Base-by-base conservation (phyloP, 805 yeast genomes). In the Ogataea siamensis region DNA sequence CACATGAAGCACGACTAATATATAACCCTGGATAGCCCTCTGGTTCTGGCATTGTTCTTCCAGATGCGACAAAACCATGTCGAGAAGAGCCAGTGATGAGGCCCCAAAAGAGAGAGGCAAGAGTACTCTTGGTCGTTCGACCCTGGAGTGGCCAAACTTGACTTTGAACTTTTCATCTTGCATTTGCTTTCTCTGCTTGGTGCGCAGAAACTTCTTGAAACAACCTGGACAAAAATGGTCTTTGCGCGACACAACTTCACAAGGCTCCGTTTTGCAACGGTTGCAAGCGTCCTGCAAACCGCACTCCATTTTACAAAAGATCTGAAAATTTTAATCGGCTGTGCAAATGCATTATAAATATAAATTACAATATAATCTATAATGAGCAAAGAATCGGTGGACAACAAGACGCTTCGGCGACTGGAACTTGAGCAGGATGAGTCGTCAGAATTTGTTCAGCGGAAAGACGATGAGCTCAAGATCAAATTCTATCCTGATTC, bases 181-280 rank as follows among this genome's bases (percentile, higher is more conserved):
- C 87, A 91, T 78, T 53, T 73, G 83, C 53, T 83, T 84, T 45
- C 95, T 70, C 60, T 86, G 88, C 58, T 89, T 89, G 16, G 86
- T 80, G 40, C 82, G 71, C 24, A 89, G 68, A 55, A 87, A 89
- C 42, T 79, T 71, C 14, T 73, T 55, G 50, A 87, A 91, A 59
- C 98, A 89, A 2, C 46, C 40, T 42, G 66, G 60, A 61, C 94
- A 85, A 42, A 82, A 82, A 12, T 64, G 54, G 53, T 84, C 91
- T 44, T 79, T 79, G 34, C 94, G 61, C 2, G 86, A 70, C 1
- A 66, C 50, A 3, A 77, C 55, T 4, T 63, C 66, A 0, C 80
- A 69, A 0, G 46, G 49, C 6, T 57, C 66, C 1, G 44, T 50
- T 34, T 71, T 68, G 58, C 87, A 81, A 35, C 85, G 58, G 49